These are phyloP conservation scores for Tympanopsis confertula DNA, from an alignment of 2,329 filamentous ascomycete species.

Conservation along the genomic window DNA sequence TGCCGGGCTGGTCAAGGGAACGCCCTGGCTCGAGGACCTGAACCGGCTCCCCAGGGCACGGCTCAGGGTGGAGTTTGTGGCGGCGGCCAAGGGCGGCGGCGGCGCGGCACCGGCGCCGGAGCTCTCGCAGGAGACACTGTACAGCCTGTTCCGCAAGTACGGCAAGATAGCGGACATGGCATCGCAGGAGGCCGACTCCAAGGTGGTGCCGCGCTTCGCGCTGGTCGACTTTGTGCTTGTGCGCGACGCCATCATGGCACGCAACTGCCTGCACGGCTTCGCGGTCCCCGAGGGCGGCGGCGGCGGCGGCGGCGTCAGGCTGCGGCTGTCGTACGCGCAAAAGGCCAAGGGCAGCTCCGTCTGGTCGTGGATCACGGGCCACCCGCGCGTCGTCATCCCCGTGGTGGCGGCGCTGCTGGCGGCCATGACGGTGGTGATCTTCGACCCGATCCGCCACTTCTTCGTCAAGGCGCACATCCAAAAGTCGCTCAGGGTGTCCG, in stretches of 20 bases:
- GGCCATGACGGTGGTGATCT: slow-evolving; percentile 73
- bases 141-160: slow-evolving; percentile 77
- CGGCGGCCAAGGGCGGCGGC: too few species aligned
- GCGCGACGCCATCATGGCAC: slow-evolving; percentile 73
- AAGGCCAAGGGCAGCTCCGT: slow-evolving; percentile 68
- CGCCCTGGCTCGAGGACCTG: slow-evolving; percentile 89
- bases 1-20: slow-evolving; percentile 65
- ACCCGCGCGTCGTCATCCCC: slow-evolving; percentile 82
- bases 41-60: slow-evolving; percentile 68
- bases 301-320: slow-evolving; percentile 62
- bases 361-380: slow-evolving; percentile 75
- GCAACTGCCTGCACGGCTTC: slow-evolving; percentile 84
- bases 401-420: slow-evolving; percentile 70
- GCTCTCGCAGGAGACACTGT: slow-evolving; percentile 75
- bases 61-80: slow-evolving; percentile 72
- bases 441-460: slow-evolving; percentile 88
- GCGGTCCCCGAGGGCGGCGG: slow-evolving; percentile 57
- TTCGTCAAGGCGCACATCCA: slow-evolving; percentile 85
- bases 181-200: slow-evolving; percentile 74
- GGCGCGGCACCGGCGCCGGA: slow-evolving; percentile 64
- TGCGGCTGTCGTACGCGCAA: slow-evolving; percentile 76
- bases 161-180: slow-evolving; percentile 82
- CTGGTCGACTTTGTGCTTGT: slow-evolving; percentile 65
- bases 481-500: slow-evolving; percentile 59
- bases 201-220: slow-evolving; percentile 70